A percentile compares a stretch with the other conserved stretches of the same genome.
phyloP scores from a whole-genome alignment of 768 basidiomycete genomes.

The Lactarius pseudohatsudake region DNA sequence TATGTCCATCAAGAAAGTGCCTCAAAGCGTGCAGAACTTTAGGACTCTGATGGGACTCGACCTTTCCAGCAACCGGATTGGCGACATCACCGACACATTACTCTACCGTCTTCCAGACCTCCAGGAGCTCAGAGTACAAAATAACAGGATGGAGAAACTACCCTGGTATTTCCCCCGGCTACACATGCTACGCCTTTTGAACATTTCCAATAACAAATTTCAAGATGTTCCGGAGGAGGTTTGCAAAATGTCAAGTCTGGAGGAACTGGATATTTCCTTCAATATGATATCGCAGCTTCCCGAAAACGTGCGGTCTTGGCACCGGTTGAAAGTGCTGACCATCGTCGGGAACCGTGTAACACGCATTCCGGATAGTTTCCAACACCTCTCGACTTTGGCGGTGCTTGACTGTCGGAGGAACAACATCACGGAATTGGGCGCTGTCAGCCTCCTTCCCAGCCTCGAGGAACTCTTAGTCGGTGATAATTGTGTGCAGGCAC shows the following conservation, averaged over 20 bases:
- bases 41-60: constrained; percentile 76
- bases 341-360: constrained; percentile 86
- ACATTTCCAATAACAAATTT: constrained; percentile 97
- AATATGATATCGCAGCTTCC: constrained; percentile 85
- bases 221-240: constrained; percentile 70
- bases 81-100: constrained; percentile 81
- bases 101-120: constrained; percentile 76
- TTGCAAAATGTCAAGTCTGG: constrained; percentile 66
- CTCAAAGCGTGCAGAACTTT: constrained; percentile 76
- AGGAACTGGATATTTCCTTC: constrained; percentile 92
- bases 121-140: constrained; percentile 70
- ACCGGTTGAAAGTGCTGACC: constrained; percentile 65
- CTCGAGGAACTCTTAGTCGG: constrained; percentile 73
- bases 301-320: constrained; percentile 70
- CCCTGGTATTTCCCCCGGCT: constrained; percentile 84
- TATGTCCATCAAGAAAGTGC: constrained; percentile 95
- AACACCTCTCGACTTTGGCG: constrained; percentile 56
- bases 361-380: constrained; percentile 63
- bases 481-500: constrained; percentile 76
- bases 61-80: constrained; percentile 88
- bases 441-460: constrained; percentile 66
- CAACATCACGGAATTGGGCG: constrained; percentile 69
- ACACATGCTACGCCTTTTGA: constrained; percentile 68
- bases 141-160: constrained; percentile 86
- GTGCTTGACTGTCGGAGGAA: constrained; percentile 87